Percentiles rank a stretch among this genome's conserved stretches.
Conservation (phyloP, 73 alveolate species). For the Paramecium tetraurelia region DNA sequence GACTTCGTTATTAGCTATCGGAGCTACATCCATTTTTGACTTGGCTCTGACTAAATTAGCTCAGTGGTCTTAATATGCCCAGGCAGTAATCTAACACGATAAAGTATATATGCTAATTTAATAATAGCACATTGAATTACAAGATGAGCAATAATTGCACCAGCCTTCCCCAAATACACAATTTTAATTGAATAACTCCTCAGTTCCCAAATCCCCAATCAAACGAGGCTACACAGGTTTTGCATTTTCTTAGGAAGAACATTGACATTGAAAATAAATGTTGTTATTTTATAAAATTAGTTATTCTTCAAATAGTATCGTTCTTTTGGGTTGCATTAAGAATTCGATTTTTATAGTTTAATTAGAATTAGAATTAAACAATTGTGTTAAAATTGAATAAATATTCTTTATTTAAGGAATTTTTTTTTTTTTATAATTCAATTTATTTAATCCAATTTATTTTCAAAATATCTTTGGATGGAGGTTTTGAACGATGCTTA, state of each 20-base stretch:
- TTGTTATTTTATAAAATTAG: not conserved
- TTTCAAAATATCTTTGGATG: no score
- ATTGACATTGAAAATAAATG: not conserved
- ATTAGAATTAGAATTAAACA: no score
- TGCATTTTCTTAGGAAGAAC: slow-evolving; percentile 34
- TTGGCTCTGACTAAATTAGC: not conserved
- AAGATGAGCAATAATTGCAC: not conserved
- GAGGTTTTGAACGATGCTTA: no score
- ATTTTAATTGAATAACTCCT: not conserved
- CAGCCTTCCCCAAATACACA: not conserved
- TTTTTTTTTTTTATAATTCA: no score
- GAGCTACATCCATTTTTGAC: slow-evolving; percentile 2
- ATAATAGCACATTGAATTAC: slow-evolving; percentile 33
- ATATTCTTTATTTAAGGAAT: no score
- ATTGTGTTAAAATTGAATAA: no score
- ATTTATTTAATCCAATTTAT: no score
- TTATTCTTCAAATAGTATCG: no score
- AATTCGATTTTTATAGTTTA: no score
- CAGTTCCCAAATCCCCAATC: not conserved
- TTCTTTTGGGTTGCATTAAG: no score
- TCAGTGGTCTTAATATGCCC: not conserved
- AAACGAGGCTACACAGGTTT: not conserved
- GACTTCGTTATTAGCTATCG: not conserved
- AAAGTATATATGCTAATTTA: slow-evolving; percentile 5
- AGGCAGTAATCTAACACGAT: not conserved